A percentile compares a stretch with the other conserved stretches of the same genome.
phyloP scores from a whole-genome alignment of 495 filamentous ascomycete genomes.

The Lindgomyces ingoldianus region DNA sequence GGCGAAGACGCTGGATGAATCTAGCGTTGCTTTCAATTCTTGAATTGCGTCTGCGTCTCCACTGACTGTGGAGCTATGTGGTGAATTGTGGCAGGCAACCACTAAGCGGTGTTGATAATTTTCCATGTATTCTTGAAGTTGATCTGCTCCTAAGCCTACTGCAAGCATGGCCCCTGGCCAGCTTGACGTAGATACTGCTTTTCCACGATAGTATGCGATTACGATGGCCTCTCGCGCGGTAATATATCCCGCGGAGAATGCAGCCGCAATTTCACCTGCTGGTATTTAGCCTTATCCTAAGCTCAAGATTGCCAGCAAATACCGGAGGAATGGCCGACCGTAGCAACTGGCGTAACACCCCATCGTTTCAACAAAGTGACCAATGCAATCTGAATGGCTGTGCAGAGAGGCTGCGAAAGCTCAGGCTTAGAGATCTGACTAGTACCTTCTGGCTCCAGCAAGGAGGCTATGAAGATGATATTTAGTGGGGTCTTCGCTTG shows the following conservation, averaged over 20 bases:
- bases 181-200: not conserved
- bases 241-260: not conserved
- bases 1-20: not conserved
- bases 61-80: slow-evolving; percentile 3
- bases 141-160: slow-evolving; percentile 10
- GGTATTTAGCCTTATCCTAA: too few species aligned
- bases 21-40: not conserved
- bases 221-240: not conserved
- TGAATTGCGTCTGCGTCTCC: not conserved
- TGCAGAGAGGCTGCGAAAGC: not conserved
- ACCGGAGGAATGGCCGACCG: slow-evolving; percentile 15
- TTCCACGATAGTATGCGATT: slow-evolving; percentile 1
- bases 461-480: not conserved
- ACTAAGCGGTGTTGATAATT: not conserved
- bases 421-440: not conserved
- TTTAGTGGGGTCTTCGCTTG: too few species aligned
- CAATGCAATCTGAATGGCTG: not conserved
- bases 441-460: not conserved
- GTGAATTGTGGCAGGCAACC: slow-evolving; percentile 15
- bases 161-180: slow-evolving; percentile 6
- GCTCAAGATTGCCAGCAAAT: not conserved
- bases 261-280: not conserved
- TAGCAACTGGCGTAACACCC: not conserved
- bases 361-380: not conserved
- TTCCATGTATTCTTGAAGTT: not conserved